Conservation (phyloP, 2,329 filamentous ascomycete genomes). For the Hypoxylon sp. region DNA sequence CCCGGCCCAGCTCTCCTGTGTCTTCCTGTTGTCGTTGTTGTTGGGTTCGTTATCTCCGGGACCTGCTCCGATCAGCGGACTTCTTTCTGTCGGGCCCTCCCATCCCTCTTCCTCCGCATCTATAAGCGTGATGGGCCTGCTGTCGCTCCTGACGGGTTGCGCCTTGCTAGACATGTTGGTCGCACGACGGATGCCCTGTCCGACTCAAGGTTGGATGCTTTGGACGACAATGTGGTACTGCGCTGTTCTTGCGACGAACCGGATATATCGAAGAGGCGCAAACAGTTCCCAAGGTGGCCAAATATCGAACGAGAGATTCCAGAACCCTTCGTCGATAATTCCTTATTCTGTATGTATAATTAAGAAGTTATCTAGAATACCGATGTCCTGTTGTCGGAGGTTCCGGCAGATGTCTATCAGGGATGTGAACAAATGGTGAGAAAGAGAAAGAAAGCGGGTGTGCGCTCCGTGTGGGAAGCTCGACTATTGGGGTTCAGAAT, state of each 20-base stretch:
- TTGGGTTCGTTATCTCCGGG: slow-evolving; percentile 34
- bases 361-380: not conserved
- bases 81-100: slow-evolving; percentile 47
- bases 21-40: slow-evolving; percentile 21
- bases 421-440: slow-evolving; percentile 9
- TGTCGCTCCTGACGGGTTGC: slow-evolving; percentile 27
- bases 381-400: not conserved
- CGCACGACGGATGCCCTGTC: not conserved
- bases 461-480: slow-evolving; percentile 17
- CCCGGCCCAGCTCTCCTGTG: slow-evolving; percentile 55
- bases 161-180: slow-evolving; percentile 40
- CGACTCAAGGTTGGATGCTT: not conserved
- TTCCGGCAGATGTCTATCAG: slow-evolving; percentile 4
- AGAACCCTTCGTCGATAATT: slow-evolving; percentile 1
- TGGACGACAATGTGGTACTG: not conserved
- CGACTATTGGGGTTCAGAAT: slow-evolving; percentile 10
- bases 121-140: slow-evolving; percentile 37
- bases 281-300: not conserved
- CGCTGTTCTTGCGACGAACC: not conserved
- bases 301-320: slow-evolving; percentile 4
- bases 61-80: slow-evolving; percentile 50
- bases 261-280: not conserved
- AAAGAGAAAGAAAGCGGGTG: slow-evolving; percentile 4
- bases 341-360: not conserved
- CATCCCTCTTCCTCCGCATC: slow-evolving; percentile 35